These are phyloP conservation scores for Pseudogymnoascus sp. DNA, from an alignment of 2,329 filamentous ascomycete genomes.

Conservation along the genomic window DNA sequence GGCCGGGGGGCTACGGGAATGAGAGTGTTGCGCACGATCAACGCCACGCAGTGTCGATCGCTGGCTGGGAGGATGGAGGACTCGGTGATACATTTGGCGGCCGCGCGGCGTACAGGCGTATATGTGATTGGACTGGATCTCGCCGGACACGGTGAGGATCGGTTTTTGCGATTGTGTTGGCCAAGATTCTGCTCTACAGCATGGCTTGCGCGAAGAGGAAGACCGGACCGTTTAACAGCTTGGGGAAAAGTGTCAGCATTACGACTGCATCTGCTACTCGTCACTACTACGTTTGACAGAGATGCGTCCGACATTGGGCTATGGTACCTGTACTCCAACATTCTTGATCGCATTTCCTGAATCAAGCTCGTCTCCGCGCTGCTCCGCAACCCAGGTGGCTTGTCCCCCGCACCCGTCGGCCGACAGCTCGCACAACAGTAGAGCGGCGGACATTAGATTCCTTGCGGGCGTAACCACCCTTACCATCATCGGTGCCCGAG, in stretches of 20 bases:
- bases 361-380: neutral
- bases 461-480: constrained; percentile 1
- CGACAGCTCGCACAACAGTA: neutral
- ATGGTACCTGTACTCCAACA: neutral
- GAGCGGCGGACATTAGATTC: neutral
- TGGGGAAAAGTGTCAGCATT: neutral
- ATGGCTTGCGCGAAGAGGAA: neutral
- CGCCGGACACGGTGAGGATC: neutral
- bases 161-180: neutral
- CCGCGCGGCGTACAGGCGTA: neutral
- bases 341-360: neutral
- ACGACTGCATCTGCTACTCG: neutral
- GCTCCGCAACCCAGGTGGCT: neutral
- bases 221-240: neutral
- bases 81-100: neutral
- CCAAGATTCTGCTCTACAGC: neutral
- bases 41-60: neutral
- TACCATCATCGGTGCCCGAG: neutral
- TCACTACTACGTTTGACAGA: neutral
- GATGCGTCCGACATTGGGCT: neutral
- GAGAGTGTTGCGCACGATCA: neutral
- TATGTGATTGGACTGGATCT: neutral
- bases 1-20: neutral
- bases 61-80: neutral
- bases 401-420: neutral